Conservation (phyloP, 371 early-diverging fungal genomes). For the Mortierella sp. region DNA sequence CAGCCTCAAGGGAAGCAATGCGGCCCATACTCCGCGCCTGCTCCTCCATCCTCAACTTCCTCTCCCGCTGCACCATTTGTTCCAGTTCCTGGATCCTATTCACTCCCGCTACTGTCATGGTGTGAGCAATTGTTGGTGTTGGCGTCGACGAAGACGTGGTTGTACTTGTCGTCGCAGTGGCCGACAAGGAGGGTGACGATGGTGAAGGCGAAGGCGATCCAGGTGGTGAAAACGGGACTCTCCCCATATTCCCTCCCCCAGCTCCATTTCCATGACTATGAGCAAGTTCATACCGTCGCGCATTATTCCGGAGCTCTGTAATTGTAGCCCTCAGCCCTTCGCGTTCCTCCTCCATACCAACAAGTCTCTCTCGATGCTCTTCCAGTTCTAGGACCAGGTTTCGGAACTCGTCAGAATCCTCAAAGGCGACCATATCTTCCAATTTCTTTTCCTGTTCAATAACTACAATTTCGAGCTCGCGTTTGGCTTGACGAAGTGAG, state of each 20-base stretch:
- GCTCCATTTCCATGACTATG: conserved; percentile 20
- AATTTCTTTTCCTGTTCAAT: conserved; percentile 55
- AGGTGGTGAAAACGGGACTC: background rate
- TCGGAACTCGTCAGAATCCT: conserved; percentile 61
- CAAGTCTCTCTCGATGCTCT: conserved; percentile 61
- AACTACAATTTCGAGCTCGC: conserved; percentile 59
- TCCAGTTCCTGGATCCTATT: conserved; percentile 34
- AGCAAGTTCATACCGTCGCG: conserved; percentile 40
- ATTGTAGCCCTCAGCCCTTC: conserved; percentile 32
- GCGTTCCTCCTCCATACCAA: conserved; percentile 59
- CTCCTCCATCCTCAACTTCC: conserved; percentile 56
- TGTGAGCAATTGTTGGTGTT: background rate
- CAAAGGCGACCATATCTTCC: conserved; percentile 59
- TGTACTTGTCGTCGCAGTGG: conserved; percentile 11
- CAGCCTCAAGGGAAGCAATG: conserved; percentile 63
- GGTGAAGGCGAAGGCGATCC: conserved; percentile 6
- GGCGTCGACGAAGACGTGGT: conserved; percentile 17
- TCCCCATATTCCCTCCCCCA: background rate
- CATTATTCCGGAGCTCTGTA: conserved; percentile 36
- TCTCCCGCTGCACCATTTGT: conserved; percentile 51
- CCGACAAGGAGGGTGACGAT: conserved; percentile 9
- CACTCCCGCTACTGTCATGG: conserved; percentile 20
- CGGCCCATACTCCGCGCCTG: conserved; percentile 39
- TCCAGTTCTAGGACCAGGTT: conserved; percentile 59
- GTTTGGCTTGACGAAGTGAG: conserved; percentile 58